Evolutionary conservation across 2,329 filamentous ascomycete genomes (phyloP).

Genomic region (Ceratocystis smalleyi): DNA sequence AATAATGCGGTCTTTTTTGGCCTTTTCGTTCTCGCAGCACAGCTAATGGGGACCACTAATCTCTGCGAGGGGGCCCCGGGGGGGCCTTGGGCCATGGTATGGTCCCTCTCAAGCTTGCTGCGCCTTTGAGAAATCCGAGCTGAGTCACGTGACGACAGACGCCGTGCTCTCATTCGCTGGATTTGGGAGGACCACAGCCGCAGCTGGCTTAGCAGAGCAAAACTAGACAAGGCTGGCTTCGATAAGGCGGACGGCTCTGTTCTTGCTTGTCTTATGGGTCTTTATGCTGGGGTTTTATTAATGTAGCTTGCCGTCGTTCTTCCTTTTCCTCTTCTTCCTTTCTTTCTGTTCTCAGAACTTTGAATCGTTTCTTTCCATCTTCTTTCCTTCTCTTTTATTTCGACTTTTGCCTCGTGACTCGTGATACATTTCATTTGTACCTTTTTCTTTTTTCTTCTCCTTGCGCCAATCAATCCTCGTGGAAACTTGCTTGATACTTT

Average conservation of each 20-base stretch:
- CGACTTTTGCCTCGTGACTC: conserved; percentile 7
- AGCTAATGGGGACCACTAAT: not conserved
- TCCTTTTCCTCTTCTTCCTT: not conserved
- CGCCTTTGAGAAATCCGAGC: conserved; percentile 3
- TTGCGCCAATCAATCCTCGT: not conserved
- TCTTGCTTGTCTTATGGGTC: not conserved
- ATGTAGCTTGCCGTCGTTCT: not conserved
- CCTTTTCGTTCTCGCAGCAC: not conserved
- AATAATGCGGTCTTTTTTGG: not conserved
- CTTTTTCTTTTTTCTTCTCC: not conserved
- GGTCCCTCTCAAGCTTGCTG: conserved; percentile 6
- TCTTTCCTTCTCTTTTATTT: conserved; percentile 6
- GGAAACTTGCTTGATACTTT: not conserved
- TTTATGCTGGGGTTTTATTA: not conserved
- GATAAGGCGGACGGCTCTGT: too few species aligned
- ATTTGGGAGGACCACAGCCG: not conserved
- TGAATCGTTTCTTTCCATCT: not conserved
- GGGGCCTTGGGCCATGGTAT: conserved; percentile 1
- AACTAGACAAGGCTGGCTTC: not conserved
- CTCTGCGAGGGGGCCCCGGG: not conserved
- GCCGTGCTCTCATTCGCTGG: conserved; percentile 1
- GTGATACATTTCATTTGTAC: not conserved
- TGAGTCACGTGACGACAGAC: not conserved
- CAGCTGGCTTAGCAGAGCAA: not conserved
- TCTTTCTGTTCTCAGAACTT: not conserved